Percentiles rank a stretch among this genome's conserved stretches.
Conservation (phyloP, 1,284 basidiomycete species). For the Cutaneotrichosporon cavernicola region DNA sequence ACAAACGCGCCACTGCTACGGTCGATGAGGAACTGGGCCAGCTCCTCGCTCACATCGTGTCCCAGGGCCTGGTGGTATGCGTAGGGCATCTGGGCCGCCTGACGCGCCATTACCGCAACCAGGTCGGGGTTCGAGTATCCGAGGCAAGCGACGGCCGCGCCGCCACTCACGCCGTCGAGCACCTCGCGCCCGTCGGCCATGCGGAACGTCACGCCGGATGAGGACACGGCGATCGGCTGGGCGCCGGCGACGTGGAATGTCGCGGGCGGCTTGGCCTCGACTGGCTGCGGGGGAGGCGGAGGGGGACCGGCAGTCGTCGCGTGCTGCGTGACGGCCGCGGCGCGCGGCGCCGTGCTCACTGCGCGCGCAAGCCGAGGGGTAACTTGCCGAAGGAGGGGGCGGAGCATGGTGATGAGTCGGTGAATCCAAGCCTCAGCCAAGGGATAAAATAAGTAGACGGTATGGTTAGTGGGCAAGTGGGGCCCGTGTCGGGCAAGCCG, state of each 20-base stretch:
- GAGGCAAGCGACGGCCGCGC: constrained; percentile 76
- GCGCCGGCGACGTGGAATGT: constrained; percentile 16
- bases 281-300: neutral
- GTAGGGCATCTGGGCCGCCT: constrained; percentile 33
- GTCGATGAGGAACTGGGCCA: constrained; percentile 28
- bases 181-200: constrained; percentile 29
- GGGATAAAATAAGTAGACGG: neutral
- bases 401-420: constrained; percentile 8
- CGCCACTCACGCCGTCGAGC: constrained; percentile 57
- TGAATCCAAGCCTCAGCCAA: neutral
- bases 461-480: neutral
- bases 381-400: neutral
- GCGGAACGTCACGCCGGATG: constrained; percentile 28
- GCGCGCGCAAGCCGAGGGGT: neutral
- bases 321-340: constrained; percentile 5
- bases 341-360: constrained; percentile 6
- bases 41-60: constrained; percentile 27
- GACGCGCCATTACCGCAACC: constrained; percentile 30
- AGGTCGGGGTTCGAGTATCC: constrained; percentile 68
- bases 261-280: neutral
- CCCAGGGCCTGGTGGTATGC: constrained; percentile 33
- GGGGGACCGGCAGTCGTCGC: constrained; percentile 6
- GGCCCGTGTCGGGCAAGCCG: neutral
- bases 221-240: constrained; percentile 21
- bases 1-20: constrained; percentile 30